Evolutionary conservation across 164 flowering plant genomes (phyloP).

Genomic region (Magnolia officinalis): DNA sequence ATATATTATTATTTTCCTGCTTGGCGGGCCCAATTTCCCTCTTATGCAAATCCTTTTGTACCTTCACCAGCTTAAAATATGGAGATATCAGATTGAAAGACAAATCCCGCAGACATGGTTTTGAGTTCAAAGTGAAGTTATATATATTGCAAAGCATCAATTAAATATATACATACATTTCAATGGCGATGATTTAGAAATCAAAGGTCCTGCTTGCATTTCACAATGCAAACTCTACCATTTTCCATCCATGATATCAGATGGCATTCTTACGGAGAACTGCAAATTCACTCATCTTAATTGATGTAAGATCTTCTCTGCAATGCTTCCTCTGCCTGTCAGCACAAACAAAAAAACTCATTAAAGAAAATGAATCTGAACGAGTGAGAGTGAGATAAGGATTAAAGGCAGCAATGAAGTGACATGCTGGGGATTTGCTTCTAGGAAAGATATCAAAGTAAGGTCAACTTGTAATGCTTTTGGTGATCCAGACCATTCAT

Average conservation of each 20-base stretch:
- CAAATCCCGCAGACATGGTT: not conserved
- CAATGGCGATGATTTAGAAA: not conserved
- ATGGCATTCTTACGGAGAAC: not conserved
- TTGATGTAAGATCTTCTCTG: not conserved
- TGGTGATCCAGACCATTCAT: not conserved
- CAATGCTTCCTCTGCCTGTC: slow-evolving; percentile 8
- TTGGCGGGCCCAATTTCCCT: not conserved
- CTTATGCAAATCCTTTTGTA: not conserved
- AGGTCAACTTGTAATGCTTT: not conserved
- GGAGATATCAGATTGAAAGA: not conserved
- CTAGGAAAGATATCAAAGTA: not conserved
- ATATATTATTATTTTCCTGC: not conserved
- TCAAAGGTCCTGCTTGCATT: slow-evolving; percentile 5
- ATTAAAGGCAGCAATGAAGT: not conserved
- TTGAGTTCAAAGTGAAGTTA: slow-evolving; percentile 1
- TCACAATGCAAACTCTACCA: slow-evolving; percentile 2
- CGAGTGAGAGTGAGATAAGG: not conserved
- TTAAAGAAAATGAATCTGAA: not conserved
- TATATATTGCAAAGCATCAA: slow-evolving; percentile 13
- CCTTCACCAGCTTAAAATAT: not conserved
- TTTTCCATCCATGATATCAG: not conserved
- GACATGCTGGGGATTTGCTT: not conserved
- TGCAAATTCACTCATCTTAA: not conserved
- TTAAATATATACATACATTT: slow-evolving; percentile 5
- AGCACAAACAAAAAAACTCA: not conserved